Percentiles rank a stretch among this genome's conserved stretches.
phyloP scores from a whole-genome alignment of 2,329 filamentous ascomycete genomes.

The Epichloe amarillans region DNA sequence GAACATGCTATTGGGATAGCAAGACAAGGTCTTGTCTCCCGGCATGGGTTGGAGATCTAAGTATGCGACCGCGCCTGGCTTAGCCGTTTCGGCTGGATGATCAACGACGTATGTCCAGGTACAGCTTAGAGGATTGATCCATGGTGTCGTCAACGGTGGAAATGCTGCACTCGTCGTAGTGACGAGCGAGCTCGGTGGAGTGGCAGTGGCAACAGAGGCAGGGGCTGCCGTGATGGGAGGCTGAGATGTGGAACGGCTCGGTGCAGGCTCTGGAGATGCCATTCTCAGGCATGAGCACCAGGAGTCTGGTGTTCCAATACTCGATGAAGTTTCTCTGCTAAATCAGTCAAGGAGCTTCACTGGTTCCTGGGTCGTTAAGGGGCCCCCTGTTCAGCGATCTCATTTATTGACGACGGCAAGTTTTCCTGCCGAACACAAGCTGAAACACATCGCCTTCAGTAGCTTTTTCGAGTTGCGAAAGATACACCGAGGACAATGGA shows the following conservation, averaged over 20 bases:
- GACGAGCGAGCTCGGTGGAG: background rate
- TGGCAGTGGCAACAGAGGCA: background rate
- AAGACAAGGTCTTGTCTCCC: conserved; percentile 25
- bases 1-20: conserved; percentile 29
- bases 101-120: conserved; percentile 26
- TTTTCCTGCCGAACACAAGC: background rate
- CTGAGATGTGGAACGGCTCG: conserved; percentile 1
- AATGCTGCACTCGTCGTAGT: conserved; percentile 10
- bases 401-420: background rate
- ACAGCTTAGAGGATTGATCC: conserved; percentile 22
- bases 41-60: conserved; percentile 23
- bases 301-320: background rate
- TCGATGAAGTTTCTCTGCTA: background rate
- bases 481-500: background rate
- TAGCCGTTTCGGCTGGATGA: conserved; percentile 11
- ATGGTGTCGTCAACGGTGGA: conserved; percentile 25
- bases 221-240: conserved; percentile 7
- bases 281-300: background rate
- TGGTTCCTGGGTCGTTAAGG: background rate
- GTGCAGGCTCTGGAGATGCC: conserved; percentile 2
- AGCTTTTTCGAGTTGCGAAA: background rate
- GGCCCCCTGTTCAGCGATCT: background rate
- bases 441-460: background rate
- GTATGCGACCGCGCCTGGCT: conserved; percentile 20
- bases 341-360: background rate